Conservation (phyloP, 441 rosid species). For the Populus tomentosa region DNA sequence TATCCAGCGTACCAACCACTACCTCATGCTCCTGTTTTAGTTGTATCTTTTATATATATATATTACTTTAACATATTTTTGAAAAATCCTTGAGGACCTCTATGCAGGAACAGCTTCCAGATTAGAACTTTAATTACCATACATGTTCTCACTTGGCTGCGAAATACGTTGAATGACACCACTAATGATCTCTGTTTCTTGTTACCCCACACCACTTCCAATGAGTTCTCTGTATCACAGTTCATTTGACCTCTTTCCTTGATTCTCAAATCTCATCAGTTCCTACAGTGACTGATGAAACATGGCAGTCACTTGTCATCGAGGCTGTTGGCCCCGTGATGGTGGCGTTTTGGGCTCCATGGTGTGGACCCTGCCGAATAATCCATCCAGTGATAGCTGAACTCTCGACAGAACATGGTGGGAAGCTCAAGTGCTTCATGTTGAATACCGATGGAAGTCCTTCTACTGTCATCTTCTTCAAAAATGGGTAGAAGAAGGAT, state of each 20-base stretch:
- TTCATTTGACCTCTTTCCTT: conserved; percentile 15
- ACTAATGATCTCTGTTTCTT: neutral
- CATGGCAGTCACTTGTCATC: conserved; percentile 65
- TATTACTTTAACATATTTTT: neutral
- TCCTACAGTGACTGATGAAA: conserved; percentile 50
- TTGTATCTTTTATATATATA: too few species aligned
- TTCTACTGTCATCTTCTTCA: conserved; percentile 50
- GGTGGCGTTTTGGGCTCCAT: conserved; percentile 75
- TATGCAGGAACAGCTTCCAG: neutral
- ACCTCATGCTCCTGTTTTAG: too few species aligned
- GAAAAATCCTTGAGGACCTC: neutral
- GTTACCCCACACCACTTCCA: neutral
- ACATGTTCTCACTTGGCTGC: neutral
- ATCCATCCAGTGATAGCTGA: conserved; percentile 60
- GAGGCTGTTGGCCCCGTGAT: conserved; percentile 60
- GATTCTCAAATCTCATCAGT: conserved; percentile 38
- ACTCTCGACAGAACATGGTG: conserved; percentile 48
- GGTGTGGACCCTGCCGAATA: conserved; percentile 84
- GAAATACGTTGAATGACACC: neutral
- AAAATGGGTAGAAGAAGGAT: conserved; percentile 64
- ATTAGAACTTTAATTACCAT: neutral
- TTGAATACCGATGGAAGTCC: conserved; percentile 63
- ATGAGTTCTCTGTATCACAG: neutral
- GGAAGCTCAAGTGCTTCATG: conserved; percentile 53
- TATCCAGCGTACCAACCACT: too few species aligned